Percentiles rank a stretch among this genome's conserved stretches.
phyloP scores from a whole-genome alignment of 768 basidiomycete genomes.

The Kockovaella imperatae region DNA sequence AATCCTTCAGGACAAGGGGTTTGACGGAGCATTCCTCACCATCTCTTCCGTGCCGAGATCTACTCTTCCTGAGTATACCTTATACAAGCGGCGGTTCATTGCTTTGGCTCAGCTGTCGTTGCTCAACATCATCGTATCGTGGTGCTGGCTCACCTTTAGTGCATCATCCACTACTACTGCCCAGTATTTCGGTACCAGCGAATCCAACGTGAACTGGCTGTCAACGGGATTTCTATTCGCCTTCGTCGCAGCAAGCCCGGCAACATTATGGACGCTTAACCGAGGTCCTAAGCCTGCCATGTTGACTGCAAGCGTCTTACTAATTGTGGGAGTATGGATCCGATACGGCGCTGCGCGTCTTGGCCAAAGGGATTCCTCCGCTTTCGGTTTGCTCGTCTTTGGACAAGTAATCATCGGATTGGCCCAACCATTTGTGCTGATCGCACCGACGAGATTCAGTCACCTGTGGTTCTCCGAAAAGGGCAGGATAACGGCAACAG shows the following conservation, averaged over 20 bases:
- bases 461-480: too few relatives aligned
- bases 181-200: neutral
- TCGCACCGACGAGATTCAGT: too few relatives aligned
- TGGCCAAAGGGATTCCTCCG: too few relatives aligned
- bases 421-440: too few relatives aligned
- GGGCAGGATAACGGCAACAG: too few relatives aligned
- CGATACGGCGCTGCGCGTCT: constrained; percentile 3
- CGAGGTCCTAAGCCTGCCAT: constrained; percentile 2
- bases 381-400: too few relatives aligned
- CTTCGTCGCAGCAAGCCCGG: constrained; percentile 4
- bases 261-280: neutral
- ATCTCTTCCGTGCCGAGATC: too few relatives aligned
- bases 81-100: constrained; percentile 5
- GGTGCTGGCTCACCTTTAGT: constrained; percentile 9
- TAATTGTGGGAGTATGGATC: constrained; percentile 6
- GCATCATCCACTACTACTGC: constrained; percentile 5
- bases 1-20: too few relatives aligned
- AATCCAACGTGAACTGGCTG: constrained; percentile 5
- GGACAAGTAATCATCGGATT: too few relatives aligned
- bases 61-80: too few relatives aligned
- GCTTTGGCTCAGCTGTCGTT: neutral
- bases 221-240: constrained; percentile 10
- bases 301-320: neutral
- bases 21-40: too few relatives aligned
- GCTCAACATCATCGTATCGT: constrained; percentile 10